A percentile compares a stretch with the other conserved stretches of the same genome.
Conservation (phyloP, 2,329 filamentous ascomycete species). For the Trichoderma sp. region DNA sequence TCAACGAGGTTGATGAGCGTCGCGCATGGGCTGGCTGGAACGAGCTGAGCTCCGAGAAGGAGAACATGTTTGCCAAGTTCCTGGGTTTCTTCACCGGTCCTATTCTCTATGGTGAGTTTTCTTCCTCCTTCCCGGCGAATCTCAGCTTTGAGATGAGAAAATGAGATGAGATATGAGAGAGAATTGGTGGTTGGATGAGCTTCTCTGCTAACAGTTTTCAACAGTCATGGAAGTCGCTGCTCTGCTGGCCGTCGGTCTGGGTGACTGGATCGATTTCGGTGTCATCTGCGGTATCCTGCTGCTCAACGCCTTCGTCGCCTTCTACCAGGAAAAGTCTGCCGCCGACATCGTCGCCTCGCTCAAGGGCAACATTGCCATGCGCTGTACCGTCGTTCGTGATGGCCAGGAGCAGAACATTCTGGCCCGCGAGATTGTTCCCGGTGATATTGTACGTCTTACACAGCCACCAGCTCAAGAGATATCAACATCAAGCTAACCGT, state of each 20-base stretch:
- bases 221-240: slow-evolving; percentile 52
- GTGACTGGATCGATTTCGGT: slow-evolving; percentile 92
- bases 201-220: slow-evolving; percentile 23
- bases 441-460: slow-evolving; percentile 70
- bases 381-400: slow-evolving; percentile 84
- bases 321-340: slow-evolving; percentile 86
- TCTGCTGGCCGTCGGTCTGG: slow-evolving; percentile 77
- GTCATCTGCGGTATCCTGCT: slow-evolving; percentile 82
- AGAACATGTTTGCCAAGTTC: slow-evolving; percentile 83
- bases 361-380: slow-evolving; percentile 86
- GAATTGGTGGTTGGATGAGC: neutral
- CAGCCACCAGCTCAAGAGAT: slow-evolving; percentile 40
- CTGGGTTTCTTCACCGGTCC: slow-evolving; percentile 81
- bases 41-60: slow-evolving; percentile 88
- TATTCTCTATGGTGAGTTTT: slow-evolving; percentile 52
- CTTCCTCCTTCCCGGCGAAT: neutral
- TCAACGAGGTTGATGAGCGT: slow-evolving; percentile 64
- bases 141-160: neutral
- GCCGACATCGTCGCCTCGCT: slow-evolving; percentile 88
- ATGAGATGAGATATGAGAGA: neutral
- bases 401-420: slow-evolving; percentile 74
- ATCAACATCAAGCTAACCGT: neutral
- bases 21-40: slow-evolving; percentile 80
- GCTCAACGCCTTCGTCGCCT: slow-evolving; percentile 84
- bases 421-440: slow-evolving; percentile 81